These are phyloP conservation scores for Tieghemostelium lacteum DNA, from an alignment of 78 protist genomes.

Conservation along the genomic window DNA sequence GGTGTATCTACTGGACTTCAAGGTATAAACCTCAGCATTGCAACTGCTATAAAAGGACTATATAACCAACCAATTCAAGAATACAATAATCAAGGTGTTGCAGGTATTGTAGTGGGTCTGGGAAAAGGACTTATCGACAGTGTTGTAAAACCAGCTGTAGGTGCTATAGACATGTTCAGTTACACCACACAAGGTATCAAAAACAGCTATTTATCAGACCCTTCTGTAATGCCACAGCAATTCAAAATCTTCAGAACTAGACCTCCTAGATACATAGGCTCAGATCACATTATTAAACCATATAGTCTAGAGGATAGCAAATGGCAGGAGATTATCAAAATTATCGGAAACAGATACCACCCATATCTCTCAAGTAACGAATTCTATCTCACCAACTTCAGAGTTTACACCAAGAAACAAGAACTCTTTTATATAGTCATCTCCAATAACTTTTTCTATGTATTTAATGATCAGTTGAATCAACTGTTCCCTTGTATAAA, in stretches of 20 bases:
- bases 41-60: conserved; percentile 22
- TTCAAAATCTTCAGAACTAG: not conserved
- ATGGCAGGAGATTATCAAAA: conserved; percentile 32
- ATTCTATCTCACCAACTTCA: conserved; percentile 7
- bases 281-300: conserved; percentile 11
- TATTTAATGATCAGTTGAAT: not conserved
- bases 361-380: not conserved
- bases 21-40: not conserved
- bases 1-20: conserved; percentile 3
- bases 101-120: conserved; percentile 41
- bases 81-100: conserved; percentile 26
- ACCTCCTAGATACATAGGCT: conserved; percentile 62
- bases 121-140: conserved; percentile 61
- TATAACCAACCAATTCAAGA: conserved; percentile 19
- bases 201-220: conserved; percentile 18
- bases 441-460: not conserved
- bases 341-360: not conserved
- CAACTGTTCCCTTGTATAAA: not conserved
- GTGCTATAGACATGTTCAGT: conserved; percentile 62
- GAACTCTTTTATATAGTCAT: not conserved
- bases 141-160: conserved; percentile 72
- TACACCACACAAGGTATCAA: conserved; percentile 46
- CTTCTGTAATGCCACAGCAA: not conserved
- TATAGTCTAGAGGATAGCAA: conserved; percentile 15
- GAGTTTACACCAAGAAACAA: not conserved